phyloP scores from a whole-genome alignment of 768 basidiomycete genomes.

The Clavaria fumosa region DNA sequence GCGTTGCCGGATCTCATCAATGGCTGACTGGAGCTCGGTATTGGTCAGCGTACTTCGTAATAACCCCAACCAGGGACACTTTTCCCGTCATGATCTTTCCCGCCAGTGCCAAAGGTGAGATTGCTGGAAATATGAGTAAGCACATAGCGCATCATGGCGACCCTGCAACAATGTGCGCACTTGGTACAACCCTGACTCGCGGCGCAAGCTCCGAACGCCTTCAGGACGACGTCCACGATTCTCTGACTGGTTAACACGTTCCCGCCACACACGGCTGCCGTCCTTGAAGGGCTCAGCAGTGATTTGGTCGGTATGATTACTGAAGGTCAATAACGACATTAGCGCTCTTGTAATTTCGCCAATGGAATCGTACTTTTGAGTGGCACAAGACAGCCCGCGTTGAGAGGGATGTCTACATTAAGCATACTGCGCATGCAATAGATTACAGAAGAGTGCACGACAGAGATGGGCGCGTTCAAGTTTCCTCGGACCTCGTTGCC shows the following conservation, averaged over 20 bases:
- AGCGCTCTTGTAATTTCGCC: background rate
- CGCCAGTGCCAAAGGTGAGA: conserved; percentile 77
- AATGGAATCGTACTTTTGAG: conserved; percentile 40
- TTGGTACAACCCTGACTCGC: conserved; percentile 92
- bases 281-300: conserved; percentile 65
- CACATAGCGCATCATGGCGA: background rate
- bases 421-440: conserved; percentile 85
- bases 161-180: conserved; percentile 26
- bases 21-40: conserved; percentile 5
- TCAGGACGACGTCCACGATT: conserved; percentile 89
- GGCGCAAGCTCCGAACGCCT: conserved; percentile 82
- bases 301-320: conserved; percentile 73
- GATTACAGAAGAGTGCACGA: conserved; percentile 77
- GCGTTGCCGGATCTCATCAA: conserved; percentile 5
- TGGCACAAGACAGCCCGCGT: conserved; percentile 86
- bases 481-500: conserved; percentile 76
- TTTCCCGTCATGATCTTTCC: conserved; percentile 70
- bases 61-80: conserved; percentile 79
- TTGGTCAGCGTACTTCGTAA: conserved; percentile 40
- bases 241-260: conserved; percentile 86
- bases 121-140: too few species aligned
- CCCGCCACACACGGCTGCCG: conserved; percentile 85
- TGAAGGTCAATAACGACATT: conserved; percentile 12
- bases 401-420: conserved; percentile 77
- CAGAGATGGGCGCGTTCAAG: conserved; percentile 72